These are phyloP conservation scores for Penicillium freii DNA, from an alignment of 2,329 filamentous ascomycete genomes.

Conservation along the genomic window DNA sequence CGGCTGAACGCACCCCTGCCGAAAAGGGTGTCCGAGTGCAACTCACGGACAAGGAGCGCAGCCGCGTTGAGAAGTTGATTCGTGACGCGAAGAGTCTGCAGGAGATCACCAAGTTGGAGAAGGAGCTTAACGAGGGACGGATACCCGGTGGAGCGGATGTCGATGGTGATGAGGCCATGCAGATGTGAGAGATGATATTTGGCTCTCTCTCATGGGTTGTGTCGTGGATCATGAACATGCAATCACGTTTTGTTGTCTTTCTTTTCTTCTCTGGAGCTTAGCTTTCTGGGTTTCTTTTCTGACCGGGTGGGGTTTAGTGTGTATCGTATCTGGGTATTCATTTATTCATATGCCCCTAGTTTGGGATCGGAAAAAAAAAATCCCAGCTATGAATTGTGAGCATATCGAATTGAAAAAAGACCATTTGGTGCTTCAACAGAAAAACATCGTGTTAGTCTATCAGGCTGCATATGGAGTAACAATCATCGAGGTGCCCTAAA, in stretches of 20 bases:
- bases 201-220: background rate
- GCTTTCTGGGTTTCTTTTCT: constrained; percentile 9
- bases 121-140: constrained; percentile 83
- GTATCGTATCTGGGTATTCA: constrained; percentile 12
- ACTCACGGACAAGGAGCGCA: constrained; percentile 84
- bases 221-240: constrained; percentile 13
- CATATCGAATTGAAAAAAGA: constrained; percentile 1
- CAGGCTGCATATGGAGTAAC: background rate
- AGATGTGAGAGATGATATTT: constrained; percentile 29
- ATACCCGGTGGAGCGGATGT: constrained; percentile 64
- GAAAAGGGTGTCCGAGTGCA: constrained; percentile 73
- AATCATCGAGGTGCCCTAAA: background rate
- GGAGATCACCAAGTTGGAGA: constrained; percentile 87
- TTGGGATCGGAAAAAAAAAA: background rate
- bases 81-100: constrained; percentile 82
- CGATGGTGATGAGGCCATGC: constrained; percentile 38
- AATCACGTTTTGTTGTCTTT: constrained; percentile 11
- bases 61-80: constrained; percentile 81
- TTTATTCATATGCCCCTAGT: constrained; percentile 5
- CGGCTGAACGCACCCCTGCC: constrained; percentile 41
- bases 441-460: constrained; percentile 9
- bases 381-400: background rate
- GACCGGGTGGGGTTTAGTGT: constrained; percentile 15
- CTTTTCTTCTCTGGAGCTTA: constrained; percentile 13
- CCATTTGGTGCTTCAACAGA: constrained; percentile 7